Conservation (phyloP, 805 yeast species). For the Naumovozyma dairenensis region DNA sequence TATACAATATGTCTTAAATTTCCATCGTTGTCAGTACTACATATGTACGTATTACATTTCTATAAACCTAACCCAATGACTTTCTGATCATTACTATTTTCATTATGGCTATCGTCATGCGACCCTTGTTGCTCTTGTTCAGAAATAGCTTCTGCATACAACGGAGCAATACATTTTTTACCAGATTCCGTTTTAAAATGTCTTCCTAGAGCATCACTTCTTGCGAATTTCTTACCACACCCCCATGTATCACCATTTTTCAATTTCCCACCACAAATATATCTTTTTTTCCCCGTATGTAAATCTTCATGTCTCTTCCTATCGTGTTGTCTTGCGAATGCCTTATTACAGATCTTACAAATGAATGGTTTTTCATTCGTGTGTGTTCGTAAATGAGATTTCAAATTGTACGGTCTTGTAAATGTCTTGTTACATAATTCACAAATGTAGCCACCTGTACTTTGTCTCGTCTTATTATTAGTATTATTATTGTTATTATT, state of each 20-base stretch:
- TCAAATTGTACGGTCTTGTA: slow-evolving; percentile 86
- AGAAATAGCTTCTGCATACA: slow-evolving; percentile 46
- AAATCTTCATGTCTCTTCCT: slow-evolving; percentile 65
- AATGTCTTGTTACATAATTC: slow-evolving; percentile 76
- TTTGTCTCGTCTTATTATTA: not conserved
- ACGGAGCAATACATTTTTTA: slow-evolving; percentile 56
- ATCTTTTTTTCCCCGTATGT: slow-evolving; percentile 68
- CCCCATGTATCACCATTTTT: slow-evolving; percentile 62
- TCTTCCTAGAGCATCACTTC: slow-evolving; percentile 70
- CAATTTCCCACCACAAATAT: slow-evolving; percentile 57
- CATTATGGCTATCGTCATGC: not conserved
- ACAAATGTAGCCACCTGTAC: slow-evolving; percentile 39
- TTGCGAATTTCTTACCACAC: slow-evolving; percentile 68
- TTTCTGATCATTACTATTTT: not conserved
- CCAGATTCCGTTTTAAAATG: slow-evolving; percentile 78
- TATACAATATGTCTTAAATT: no score
- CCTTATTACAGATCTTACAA: slow-evolving; percentile 67
- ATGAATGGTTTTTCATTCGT: slow-evolving; percentile 73
- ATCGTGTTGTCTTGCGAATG: slow-evolving; percentile 75
- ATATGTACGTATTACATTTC: no score
- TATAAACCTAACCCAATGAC: no score
- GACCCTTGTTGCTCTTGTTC: slow-evolving; percentile 18
- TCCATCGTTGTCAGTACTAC: no score
- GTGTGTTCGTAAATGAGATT: slow-evolving; percentile 86
- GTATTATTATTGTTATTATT: no score